Percentiles rank a stretch among this genome's conserved stretches.
These are phyloP conservation scores for Chytriomyces sp. DNA, from an alignment of 192 early-diverging fungal genomes.

Conservation along the genomic window DNA sequence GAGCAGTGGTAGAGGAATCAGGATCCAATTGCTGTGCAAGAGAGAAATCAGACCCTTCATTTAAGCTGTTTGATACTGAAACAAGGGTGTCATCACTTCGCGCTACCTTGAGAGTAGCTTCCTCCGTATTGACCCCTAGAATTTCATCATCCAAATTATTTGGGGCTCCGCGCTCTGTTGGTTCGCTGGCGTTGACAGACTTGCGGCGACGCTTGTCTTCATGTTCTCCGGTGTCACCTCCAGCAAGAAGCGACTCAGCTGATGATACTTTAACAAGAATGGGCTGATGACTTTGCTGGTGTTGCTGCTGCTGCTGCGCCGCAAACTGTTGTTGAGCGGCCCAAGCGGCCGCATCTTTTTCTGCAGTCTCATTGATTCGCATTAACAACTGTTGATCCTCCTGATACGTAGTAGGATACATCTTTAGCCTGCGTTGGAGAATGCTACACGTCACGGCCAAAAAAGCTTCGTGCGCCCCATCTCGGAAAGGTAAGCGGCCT, in stretches of 20 bases:
- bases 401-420: constrained; percentile 26
- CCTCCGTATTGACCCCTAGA: neutral
- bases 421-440: neutral
- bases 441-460: constrained; percentile 12
- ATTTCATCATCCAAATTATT: neutral
- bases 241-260: neutral
- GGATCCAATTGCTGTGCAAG: neutral
- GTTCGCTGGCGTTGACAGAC: neutral
- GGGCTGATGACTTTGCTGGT: neutral
- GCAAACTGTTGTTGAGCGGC: neutral
- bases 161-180: neutral
- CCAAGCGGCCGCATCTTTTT: neutral
- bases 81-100: neutral
- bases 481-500: constrained; percentile 1
- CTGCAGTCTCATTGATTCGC: neutral
- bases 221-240: neutral
- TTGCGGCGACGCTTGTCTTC: constrained; percentile 6
- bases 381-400: constrained; percentile 6
- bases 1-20: neutral
- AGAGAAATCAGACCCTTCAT: constrained; percentile 3
- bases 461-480: constrained; percentile 13
- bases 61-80: neutral
- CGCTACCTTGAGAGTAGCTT: neutral
- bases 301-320: neutral
- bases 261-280: neutral